Percentiles rank a stretch among this genome's conserved stretches.
phyloP scores from a whole-genome alignment of 2,329 filamentous ascomycete species.

The Aphanocladium album region DNA sequence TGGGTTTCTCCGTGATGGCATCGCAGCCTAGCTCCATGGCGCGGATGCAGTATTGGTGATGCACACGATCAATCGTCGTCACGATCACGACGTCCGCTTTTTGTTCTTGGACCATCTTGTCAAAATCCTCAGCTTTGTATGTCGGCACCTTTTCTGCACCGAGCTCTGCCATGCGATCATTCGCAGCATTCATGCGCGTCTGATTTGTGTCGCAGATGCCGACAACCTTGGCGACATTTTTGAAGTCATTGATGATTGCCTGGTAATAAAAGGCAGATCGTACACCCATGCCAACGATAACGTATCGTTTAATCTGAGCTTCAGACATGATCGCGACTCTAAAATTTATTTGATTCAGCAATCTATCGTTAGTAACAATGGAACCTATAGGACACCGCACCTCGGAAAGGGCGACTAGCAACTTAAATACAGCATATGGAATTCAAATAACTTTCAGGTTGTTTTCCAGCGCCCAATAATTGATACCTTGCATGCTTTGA shows the following conservation, averaged over 20 bases:
- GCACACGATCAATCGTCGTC: conserved; percentile 44
- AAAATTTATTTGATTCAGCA: background rate
- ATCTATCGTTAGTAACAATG: background rate
- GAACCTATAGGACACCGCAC: background rate
- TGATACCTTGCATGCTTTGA: background rate
- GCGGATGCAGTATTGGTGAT: conserved; percentile 42
- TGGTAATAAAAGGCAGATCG: conserved; percentile 41
- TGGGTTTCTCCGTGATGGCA: conserved; percentile 47
- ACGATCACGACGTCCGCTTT: conserved; percentile 43
- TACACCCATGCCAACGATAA: conserved; percentile 38
- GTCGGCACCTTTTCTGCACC: conserved; percentile 33
- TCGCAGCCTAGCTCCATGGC: conserved; percentile 44
- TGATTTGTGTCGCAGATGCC: conserved; percentile 42
- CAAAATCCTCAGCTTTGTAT: conserved; percentile 40
- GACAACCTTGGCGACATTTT: conserved; percentile 32
- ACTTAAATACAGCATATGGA: background rate
- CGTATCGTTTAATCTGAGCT: conserved; percentile 24
- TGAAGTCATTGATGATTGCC: conserved; percentile 36
- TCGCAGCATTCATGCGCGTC: conserved; percentile 39
- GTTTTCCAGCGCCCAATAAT: background rate
- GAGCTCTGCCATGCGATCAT: conserved; percentile 29
- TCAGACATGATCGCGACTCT: background rate
- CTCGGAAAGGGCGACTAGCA: background rate
- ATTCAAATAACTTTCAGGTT: background rate
- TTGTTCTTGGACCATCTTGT: conserved; percentile 40